phyloP scores from a whole-genome alignment of 2,329 filamentous ascomycete species.

The Cercospora canescens region DNA sequence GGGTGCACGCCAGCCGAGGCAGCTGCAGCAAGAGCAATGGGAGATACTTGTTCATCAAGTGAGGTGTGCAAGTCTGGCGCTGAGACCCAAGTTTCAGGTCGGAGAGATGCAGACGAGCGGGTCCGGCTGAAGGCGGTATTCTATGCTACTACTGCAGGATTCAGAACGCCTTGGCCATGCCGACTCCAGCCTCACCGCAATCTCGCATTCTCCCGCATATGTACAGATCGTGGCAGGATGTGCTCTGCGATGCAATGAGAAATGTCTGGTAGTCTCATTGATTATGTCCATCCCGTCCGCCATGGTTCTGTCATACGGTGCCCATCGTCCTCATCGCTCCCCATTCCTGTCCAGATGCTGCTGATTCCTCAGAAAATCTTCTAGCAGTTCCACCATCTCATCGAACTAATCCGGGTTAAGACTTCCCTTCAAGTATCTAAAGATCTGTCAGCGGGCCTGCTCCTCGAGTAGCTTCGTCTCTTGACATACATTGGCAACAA shows the following conservation, averaged over 20 bases:
- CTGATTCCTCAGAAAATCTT: background rate
- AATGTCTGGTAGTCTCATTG: background rate
- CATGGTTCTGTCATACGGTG: too few relatives aligned
- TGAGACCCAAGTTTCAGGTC: background rate
- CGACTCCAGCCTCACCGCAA: background rate
- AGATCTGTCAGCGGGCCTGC: background rate
- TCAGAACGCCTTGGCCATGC: background rate
- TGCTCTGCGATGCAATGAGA: background rate
- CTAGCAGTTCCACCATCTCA: background rate
- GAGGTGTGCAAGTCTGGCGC: background rate
- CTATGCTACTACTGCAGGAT: background rate
- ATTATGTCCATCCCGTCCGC: background rate
- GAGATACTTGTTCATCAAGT: background rate
- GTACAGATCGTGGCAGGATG: background rate
- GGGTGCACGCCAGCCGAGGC: background rate
- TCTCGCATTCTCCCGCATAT: background rate
- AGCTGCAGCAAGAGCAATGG: background rate
- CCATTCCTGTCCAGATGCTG: constrained; percentile 2
- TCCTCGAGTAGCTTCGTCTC: background rate
- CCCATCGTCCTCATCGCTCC: background rate
- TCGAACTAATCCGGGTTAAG: background rate
- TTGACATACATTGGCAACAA: background rate
- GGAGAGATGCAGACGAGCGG: background rate
- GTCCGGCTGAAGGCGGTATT: background rate
- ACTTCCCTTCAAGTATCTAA: background rate